Evolutionary conservation across 805 yeast species (phyloP), one percentile per base, ranked within the genome.

Genomic region (Yamadazyma olivae): DNA sequence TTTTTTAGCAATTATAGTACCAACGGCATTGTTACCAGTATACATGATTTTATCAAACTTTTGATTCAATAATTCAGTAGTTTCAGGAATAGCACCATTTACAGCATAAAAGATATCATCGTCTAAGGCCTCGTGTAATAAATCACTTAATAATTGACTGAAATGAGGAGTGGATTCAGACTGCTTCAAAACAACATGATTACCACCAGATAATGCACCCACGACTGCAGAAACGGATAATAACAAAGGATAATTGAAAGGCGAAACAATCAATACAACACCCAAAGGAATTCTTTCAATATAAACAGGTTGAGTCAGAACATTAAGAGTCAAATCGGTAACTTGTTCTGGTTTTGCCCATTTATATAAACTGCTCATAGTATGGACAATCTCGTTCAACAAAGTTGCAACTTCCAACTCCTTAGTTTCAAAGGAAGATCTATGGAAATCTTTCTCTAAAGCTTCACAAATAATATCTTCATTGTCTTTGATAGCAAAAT

Each of bases 161-260:
- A 81, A 74, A 44, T 72, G 60, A 0, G 93, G 91, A 2, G 82
- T 76, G 37, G 71, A 54, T 57, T 91, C 97, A 41, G 83, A 72
- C 13, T 86, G 89, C 56, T 88, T 88, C 48, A 81, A 62, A 15
- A 84, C 77, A 18, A 85, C 91, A 12, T 81, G 68, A 56, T 90
- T 89, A 9, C 97, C 97, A 15, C 82, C 85, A 2, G 95, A 87
- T 45, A 91, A 62, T 2, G 96, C 96, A 15, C 87, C 86, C 25
- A 79, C 70, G 17, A 89, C 52, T 0, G 96, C 88, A 21, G 73
- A 66, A 8, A 88, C 40, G 0, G 85, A 50, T 40, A 91, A 63
- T 18, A 74, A 41, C 29, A 84, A 56, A 1, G 98, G 96, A 55
- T 79, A 88, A 60, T 87, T 87, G 74, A 83, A 87, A 0, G 95